These are phyloP conservation scores for Pichia sp. DNA, from an alignment of 1,139 yeast species.

Conservation along the genomic window DNA sequence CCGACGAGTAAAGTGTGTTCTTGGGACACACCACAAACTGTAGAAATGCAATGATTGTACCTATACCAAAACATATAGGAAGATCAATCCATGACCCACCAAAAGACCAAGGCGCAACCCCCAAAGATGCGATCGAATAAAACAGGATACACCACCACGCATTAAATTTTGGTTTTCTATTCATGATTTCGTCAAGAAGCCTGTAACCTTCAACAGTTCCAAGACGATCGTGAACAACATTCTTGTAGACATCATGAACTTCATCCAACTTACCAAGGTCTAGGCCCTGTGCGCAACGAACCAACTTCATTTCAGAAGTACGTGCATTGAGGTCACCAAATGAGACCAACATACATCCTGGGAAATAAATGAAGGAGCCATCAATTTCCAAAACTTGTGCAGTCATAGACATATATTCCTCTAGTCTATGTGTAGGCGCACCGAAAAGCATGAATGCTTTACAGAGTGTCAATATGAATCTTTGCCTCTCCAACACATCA, in stretches of 20 bases:
- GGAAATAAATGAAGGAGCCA: conserved; percentile 84
- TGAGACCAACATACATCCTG: conserved; percentile 90
- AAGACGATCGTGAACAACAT: conserved; percentile 78
- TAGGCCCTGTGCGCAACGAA: conserved; percentile 79
- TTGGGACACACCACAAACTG: conserved; percentile 81
- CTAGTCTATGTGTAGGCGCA: conserved; percentile 91
- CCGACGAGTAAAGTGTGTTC: conserved; percentile 77
- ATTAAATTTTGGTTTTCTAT: conserved; percentile 55
- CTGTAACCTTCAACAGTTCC: conserved; percentile 83
- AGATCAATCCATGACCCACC: conserved; percentile 88
- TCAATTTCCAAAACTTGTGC: conserved; percentile 84
- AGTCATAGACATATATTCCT: conserved; percentile 87
- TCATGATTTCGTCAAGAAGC: conserved; percentile 59
- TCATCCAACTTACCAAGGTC: conserved; percentile 75
- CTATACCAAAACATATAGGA: conserved; percentile 77
- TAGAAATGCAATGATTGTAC: conserved; percentile 72
- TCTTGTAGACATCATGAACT: conserved; percentile 76
- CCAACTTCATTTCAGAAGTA: conserved; percentile 87
- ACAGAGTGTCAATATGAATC: conserved; percentile 77
- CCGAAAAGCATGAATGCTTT: conserved; percentile 88
- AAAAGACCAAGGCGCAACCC: conserved; percentile 84
- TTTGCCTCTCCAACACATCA: conserved; percentile 75
- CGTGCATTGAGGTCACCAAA: conserved; percentile 91
- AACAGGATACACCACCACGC: conserved; percentile 73
- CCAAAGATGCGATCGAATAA: conserved; percentile 73